Base-by-base conservation (phyloP, 2,329 filamentous ascomycete species). In the Hymenoscyphus occultus region DNA sequence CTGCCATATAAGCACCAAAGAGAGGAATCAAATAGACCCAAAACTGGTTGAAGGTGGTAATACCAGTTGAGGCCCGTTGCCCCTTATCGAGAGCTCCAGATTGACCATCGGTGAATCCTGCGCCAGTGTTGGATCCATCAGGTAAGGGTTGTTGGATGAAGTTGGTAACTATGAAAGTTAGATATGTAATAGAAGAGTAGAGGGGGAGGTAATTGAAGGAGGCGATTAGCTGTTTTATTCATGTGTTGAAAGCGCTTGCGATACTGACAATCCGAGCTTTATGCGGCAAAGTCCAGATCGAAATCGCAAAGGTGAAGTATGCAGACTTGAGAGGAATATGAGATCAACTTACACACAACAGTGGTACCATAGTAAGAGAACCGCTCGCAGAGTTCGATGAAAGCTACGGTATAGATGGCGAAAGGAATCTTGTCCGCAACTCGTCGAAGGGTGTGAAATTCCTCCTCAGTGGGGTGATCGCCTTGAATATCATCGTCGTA, bases 281-380 rank as follows among this genome's bases (percentile, higher is more conserved):
- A 19, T 9, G 5, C 5, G 42, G 5, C 5, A n/a, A 45, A 45
- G 42, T n/a, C 16, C 16, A 45, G 42, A 45, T n/a, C 28, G 28
- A 28, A 28, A 45, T 45, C 42, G 19, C n/a, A 28, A 13, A 54
- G 19, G 22, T 28, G 14, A 28, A 54, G 10, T n/a, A 28, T 22
- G 48, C 48, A 19, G 13, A 45, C 14, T 31, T 22, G 16, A 31
- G 57, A 45, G 48, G 48, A 35, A 54, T 12, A 28, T 13, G n/a
- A 54, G 48, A 28, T 54, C 32, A 54, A 80, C 83, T 66, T 80
- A 86, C 84, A 88, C 42, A 88, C 80, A 60, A 83, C 81, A n/a
- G 83, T 85, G 4, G 84, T 86, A 58, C 86, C 86, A 71, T 88
- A 88, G 78, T 86, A 89, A 4, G 62, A 83, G 73, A 88, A 88